phyloP scores from a whole-genome alignment of 2,329 filamentous ascomycete species.

The Aspergillus neotritici region DNA sequence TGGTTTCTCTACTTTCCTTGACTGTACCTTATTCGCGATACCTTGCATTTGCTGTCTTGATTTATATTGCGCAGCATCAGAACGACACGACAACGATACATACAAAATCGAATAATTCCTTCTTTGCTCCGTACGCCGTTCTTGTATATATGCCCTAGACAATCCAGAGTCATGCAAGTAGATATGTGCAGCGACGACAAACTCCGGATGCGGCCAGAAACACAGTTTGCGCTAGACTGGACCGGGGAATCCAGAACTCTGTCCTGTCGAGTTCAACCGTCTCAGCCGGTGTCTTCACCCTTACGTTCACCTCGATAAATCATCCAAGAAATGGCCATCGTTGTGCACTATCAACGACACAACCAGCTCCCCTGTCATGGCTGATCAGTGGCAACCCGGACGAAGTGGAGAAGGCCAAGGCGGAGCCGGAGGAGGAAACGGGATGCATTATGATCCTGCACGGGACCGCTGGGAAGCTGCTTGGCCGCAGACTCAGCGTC shows the following conservation, averaged over 20 bases:
- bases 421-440: constrained; percentile 5
- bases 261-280: not conserved
- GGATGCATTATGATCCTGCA: constrained; percentile 19
- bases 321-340: not conserved
- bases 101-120: too few relatives aligned
- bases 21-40: constrained; percentile 1
- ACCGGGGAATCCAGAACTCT: constrained; percentile 13
- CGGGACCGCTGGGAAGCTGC: constrained; percentile 20
- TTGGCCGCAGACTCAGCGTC: constrained; percentile 1
- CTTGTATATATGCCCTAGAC: too few relatives aligned
- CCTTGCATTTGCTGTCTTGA: too few relatives aligned
- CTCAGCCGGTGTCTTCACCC: not conserved
- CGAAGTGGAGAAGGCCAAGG: constrained; percentile 2
- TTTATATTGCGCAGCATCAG: too few relatives aligned
- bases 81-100: too few relatives aligned
- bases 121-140: too few relatives aligned
- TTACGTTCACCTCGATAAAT: not conserved
- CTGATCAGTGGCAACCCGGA: constrained; percentile 3
- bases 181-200: too few relatives aligned
- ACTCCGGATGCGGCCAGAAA: constrained; percentile 17
- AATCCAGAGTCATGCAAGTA: too few relatives aligned
- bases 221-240: constrained; percentile 11
- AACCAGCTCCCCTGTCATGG: constrained; percentile 4
- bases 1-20: not conserved
- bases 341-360: not conserved